phyloP scores from a whole-genome alignment of 768 basidiomycete species.

The Tylopilus felleus region DNA sequence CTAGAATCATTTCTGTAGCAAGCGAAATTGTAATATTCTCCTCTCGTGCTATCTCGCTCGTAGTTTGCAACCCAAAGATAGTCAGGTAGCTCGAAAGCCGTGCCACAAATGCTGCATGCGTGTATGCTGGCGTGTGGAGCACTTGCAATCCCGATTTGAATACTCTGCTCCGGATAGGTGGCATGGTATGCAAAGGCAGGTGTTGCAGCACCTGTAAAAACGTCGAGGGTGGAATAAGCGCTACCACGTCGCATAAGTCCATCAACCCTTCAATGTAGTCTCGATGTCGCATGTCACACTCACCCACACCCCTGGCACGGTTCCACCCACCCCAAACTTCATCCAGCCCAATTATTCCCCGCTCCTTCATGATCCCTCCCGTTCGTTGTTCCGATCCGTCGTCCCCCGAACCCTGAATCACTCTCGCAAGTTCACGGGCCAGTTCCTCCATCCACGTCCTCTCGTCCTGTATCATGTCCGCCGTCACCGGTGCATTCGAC shows the following conservation, averaged over 20 bases:
- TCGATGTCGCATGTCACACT: constrained; percentile 4
- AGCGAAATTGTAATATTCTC: constrained; percentile 75
- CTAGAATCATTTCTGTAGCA: constrained; percentile 72
- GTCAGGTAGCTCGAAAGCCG: constrained; percentile 58
- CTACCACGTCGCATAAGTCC: constrained; percentile 37
- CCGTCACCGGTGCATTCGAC: constrained; percentile 75
- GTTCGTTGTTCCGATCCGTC: constrained; percentile 11
- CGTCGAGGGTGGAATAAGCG: constrained; percentile 85
- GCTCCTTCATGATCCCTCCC: constrained; percentile 69
- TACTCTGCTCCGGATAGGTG: constrained; percentile 61
- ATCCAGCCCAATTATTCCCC: constrained; percentile 83
- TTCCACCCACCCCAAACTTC: constrained; percentile 98
- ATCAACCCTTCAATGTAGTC: neutral
- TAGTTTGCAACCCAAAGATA: constrained; percentile 51
- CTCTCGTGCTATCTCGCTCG: constrained; percentile 65
- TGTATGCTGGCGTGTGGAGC: constrained; percentile 79
- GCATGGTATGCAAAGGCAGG: constrained; percentile 60
- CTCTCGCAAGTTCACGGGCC: constrained; percentile 72
- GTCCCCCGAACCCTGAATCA: constrained; percentile 52
- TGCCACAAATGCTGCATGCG: constrained; percentile 61
- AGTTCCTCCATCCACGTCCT: constrained; percentile 74
- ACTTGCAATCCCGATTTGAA: constrained; percentile 77
- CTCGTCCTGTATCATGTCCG: constrained; percentile 86
- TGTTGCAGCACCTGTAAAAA: constrained; percentile 73
- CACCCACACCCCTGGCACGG: constrained; percentile 86